These are phyloP conservation scores for Brassica napus DNA, from an alignment of 345 rosid species.

Conservation along the genomic window DNA sequence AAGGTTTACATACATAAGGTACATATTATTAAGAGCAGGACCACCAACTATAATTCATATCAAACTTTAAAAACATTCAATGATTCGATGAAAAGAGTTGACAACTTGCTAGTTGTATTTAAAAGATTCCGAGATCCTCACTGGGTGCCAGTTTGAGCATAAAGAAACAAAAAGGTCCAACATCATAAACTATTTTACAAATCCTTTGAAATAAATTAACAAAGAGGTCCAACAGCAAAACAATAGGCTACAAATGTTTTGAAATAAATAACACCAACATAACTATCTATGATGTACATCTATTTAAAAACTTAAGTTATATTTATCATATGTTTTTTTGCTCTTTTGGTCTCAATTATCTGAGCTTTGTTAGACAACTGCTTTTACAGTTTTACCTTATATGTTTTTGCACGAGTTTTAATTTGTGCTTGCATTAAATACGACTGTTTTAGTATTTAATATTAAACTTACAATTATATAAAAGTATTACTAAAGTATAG, in stretches of 20 bases:
- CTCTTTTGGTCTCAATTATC: slow-evolving; percentile 16
- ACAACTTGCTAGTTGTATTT: slow-evolving; percentile 38
- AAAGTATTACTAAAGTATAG: background rate
- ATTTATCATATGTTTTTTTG: background rate
- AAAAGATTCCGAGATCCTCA: slow-evolving; percentile 26
- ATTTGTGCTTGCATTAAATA: slow-evolving; percentile 1
- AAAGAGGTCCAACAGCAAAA: slow-evolving; percentile 20
- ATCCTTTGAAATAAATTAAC: slow-evolving; percentile 2
- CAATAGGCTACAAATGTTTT: background rate
- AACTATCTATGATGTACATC: slow-evolving; percentile 16
- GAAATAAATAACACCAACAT: background rate
- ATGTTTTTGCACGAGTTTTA: background rate
- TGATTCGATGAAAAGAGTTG: slow-evolving; percentile 33
- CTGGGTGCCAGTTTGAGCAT: slow-evolving; percentile 16
- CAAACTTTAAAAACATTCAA: slow-evolving; percentile 19
- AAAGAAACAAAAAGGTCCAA: slow-evolving; percentile 10
- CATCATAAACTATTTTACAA: background rate
- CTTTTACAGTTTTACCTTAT: background rate
- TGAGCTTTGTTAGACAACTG: background rate
- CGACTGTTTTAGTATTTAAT: background rate
- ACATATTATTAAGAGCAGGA: slow-evolving; percentile 19
- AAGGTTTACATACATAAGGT: background rate
- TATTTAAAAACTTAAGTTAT: background rate
- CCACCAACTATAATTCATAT: slow-evolving; percentile 23
- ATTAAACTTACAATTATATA: background rate